phyloP scores from a whole-genome alignment of 805 yeast species.

The Metschnikowia drakensbergensis region DNA sequence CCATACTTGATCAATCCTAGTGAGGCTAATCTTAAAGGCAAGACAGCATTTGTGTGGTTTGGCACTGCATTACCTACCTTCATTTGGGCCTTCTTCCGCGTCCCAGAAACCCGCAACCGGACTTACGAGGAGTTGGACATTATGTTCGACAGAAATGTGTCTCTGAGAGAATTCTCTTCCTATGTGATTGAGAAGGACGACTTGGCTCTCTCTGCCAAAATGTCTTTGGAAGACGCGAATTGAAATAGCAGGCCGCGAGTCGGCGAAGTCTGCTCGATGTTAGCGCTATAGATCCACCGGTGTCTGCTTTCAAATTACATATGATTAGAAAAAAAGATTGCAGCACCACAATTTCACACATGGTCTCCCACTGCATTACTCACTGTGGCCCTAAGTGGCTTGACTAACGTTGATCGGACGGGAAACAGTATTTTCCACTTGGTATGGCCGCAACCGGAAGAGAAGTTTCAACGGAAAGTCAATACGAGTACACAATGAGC shows the following conservation, averaged over 20 bases:
- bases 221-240: background rate
- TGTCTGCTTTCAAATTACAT: background rate
- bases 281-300: background rate
- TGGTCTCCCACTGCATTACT: no score
- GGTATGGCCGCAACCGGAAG: no score
- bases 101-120: slow-evolving; percentile 10
- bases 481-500: no score
- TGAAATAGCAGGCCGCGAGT: background rate
- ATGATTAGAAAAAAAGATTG: no score
- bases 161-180: slow-evolving; percentile 5
- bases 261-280: background rate
- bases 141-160: slow-evolving; percentile 9
- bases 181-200: slow-evolving; percentile 5
- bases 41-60: slow-evolving; percentile 12
- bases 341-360: no score
- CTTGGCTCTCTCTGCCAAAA: slow-evolving; percentile 2
- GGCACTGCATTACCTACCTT: slow-evolving; percentile 17
- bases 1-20: slow-evolving; percentile 11
- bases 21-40: slow-evolving; percentile 12
- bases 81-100: slow-evolving; percentile 29
- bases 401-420: no score
- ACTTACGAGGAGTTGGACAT: slow-evolving; percentile 13
- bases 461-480: no score
- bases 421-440: no score
- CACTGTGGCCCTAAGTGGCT: no score